Evolutionary conservation across 768 basidiomycete species (phyloP).

Genomic region (Boletus speciosus): DNA sequence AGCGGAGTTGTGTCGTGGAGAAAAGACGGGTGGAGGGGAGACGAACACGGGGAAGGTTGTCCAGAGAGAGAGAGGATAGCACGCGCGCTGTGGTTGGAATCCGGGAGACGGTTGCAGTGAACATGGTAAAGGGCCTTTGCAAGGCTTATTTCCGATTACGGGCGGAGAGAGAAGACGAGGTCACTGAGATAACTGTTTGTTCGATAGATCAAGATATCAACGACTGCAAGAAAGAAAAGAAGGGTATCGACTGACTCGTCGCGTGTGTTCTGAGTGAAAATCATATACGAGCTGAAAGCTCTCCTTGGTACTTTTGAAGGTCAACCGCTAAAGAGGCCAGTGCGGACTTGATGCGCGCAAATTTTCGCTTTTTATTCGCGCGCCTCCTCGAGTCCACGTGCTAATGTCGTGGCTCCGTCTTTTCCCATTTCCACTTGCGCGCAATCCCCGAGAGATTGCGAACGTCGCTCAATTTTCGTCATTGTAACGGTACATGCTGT

Average conservation of each 20-base stretch:
- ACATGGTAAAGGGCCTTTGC: conserved; percentile 6
- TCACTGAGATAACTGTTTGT: conserved; percentile 29
- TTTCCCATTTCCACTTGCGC: not conserved
- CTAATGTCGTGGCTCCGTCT: too few species aligned
- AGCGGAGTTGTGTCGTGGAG: conserved; percentile 43
- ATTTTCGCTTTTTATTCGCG: not conserved
- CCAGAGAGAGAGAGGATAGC: conserved; percentile 16
- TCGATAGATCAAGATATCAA: not conserved
- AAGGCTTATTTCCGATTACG: conserved; percentile 10
- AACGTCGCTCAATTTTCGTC: not conserved
- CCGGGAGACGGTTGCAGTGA: conserved; percentile 5
- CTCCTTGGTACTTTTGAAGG: not conserved
- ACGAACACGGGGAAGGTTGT: conserved; percentile 14
- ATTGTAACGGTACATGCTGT: not conserved
- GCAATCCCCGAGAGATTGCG: not conserved
- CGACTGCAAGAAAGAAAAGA: not conserved
- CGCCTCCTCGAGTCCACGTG: not conserved
- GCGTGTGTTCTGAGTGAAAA: conserved; percentile 33
- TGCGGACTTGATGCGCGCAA: too few species aligned
- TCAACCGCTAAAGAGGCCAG: not conserved
- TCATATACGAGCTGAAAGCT: conserved; percentile 27
- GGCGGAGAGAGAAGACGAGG: conserved; percentile 28
- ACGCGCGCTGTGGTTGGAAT: conserved; percentile 11
- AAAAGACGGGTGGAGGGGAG: conserved; percentile 43
- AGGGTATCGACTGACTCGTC: conserved; percentile 29